Evolutionary conservation across 352 stramenopile species (phyloP).

Genomic region (Phytophthora capsici): DNA sequence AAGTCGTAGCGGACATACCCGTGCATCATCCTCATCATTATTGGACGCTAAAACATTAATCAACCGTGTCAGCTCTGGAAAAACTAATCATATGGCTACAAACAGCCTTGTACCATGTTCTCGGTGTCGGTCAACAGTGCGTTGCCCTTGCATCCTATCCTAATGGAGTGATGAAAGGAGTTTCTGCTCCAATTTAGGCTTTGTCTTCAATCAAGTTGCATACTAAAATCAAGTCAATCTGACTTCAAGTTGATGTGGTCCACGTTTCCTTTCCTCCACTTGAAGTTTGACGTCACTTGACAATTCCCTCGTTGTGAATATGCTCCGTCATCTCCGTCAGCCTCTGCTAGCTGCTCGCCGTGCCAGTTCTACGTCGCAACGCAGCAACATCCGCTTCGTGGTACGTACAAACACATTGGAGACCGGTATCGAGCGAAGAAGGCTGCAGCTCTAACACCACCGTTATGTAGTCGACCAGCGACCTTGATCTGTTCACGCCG

Average conservation of each 20-base stretch:
- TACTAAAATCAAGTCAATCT: constrained; percentile 28
- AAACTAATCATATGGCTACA: background rate
- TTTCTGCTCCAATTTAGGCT: constrained; percentile 25
- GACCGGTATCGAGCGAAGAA: background rate
- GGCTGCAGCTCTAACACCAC: constrained; percentile 3
- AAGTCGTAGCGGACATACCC: constrained; percentile 9
- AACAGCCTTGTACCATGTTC: constrained; percentile 7
- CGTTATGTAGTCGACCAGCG: constrained; percentile 23
- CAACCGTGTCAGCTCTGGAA: constrained; percentile 5
- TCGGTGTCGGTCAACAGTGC: constrained; percentile 8
- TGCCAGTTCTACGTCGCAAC: constrained; percentile 12
- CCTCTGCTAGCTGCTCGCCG: constrained; percentile 23
- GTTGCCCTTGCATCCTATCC: constrained; percentile 31
- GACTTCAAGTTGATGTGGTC: constrained; percentile 40
- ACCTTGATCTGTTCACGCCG: constrained; percentile 87
- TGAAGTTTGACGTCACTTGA: constrained; percentile 37
- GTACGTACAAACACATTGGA: constrained; percentile 18
- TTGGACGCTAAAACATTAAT: constrained; percentile 18
- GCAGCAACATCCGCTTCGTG: constrained; percentile 21
- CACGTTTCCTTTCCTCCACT: constrained; percentile 15
- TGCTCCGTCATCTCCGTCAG: constrained; percentile 41
- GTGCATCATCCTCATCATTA: constrained; percentile 20
- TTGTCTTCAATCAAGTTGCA: background rate
- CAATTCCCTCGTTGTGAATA: constrained; percentile 17
- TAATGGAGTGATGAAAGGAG: constrained; percentile 11